These are phyloP conservation scores for Brassica balearica DNA, from an alignment of 441 rosid species.

Conservation along the genomic window DNA sequence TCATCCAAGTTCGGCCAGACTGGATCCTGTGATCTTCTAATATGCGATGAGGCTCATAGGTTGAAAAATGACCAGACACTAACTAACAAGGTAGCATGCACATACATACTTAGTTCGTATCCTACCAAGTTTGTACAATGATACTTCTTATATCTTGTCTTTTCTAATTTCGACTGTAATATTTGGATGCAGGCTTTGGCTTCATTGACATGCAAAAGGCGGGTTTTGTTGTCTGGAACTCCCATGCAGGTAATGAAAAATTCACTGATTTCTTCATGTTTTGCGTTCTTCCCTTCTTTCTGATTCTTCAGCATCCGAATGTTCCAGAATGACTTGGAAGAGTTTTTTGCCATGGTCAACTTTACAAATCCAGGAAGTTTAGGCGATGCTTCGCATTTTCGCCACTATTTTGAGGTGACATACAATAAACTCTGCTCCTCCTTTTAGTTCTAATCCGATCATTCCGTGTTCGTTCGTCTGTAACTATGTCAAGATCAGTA, in stretches of 20 bases:
- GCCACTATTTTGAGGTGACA: constrained; percentile 91
- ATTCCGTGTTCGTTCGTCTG: constrained; percentile 18
- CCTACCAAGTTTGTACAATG: constrained; percentile 23
- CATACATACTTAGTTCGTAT: constrained; percentile 30
- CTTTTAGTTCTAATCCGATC: constrained; percentile 20
- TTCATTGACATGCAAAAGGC: constrained; percentile 85
- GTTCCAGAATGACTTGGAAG: constrained; percentile 96
- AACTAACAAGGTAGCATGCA: constrained; percentile 80
- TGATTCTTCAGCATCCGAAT: constrained; percentile 15
- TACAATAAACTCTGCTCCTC: constrained; percentile 28
- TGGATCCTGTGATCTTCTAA: constrained; percentile 93
- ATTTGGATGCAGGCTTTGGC: constrained; percentile 81
- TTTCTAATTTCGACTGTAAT: constrained; percentile 34
- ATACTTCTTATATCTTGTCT: constrained; percentile 23
- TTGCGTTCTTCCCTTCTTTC: constrained; percentile 10
- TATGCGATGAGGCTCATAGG: constrained; percentile 99
- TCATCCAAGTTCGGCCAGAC: constrained; percentile 79
- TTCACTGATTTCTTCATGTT: constrained; percentile 25
- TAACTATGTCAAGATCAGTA: constrained; percentile 2
- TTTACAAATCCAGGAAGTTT: constrained; percentile 94
- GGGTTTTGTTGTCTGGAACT: constrained; percentile 95
- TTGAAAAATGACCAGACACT: constrained; percentile 92
- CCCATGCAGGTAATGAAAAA: constrained; percentile 86
- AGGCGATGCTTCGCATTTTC: constrained; percentile 91
- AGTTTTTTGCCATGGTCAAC: constrained; percentile 99